Base-by-base conservation (phyloP, 805 yeast species). In the Candida rishiriensis region DNA sequence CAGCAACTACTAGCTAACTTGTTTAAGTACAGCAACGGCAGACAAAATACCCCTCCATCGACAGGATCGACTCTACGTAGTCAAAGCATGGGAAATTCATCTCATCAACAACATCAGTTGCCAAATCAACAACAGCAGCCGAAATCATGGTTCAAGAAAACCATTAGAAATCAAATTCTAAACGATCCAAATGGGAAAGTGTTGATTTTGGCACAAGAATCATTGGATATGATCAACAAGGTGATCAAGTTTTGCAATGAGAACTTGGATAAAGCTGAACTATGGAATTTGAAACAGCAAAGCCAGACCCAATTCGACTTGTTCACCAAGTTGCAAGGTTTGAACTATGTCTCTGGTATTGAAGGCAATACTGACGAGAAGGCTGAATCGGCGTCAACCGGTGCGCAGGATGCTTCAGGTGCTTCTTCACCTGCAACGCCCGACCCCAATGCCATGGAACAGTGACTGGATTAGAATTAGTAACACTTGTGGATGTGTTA, bases 231-330 rank as follows among this genome's bases (percentile, higher is more conserved):
- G 88, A 83, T 91, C 32, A 75, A 83, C 34, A 85, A 85, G 45
- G 83, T 91, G 15, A 88, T 89, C 51, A 75, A 75, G 40, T 90
- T 90, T 7, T 88, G 95, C 54, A 91, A 86, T 59, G 90, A 86
- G 38, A 89, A 89, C 40, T 70, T 91, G 42, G 83, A 79, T 39
- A 81, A 83, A 51, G 97, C 97, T 1, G 97, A 93, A 61, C 69
- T 73, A 18, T 91, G 97, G 97, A 65, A 66, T 39, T 44, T 49
- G 10, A 55, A 54, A 29, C 57, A 57, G 38, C 66, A 63, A 40
- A 48, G 41, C 39, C 55, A 60, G 35, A 64, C 61, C 38, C 60
- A 59, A 43, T 42, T 49, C 10, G 49, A 55, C 38, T 46, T 65
- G 39, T 39, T 55, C 16, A 52, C 53, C 39, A 59, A 60, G 40